Evolutionary conservation across 345 rosid species (phyloP), one percentile per base, ranked within the genome.

Genomic region (Xanthoceras sorbifolium): DNA sequence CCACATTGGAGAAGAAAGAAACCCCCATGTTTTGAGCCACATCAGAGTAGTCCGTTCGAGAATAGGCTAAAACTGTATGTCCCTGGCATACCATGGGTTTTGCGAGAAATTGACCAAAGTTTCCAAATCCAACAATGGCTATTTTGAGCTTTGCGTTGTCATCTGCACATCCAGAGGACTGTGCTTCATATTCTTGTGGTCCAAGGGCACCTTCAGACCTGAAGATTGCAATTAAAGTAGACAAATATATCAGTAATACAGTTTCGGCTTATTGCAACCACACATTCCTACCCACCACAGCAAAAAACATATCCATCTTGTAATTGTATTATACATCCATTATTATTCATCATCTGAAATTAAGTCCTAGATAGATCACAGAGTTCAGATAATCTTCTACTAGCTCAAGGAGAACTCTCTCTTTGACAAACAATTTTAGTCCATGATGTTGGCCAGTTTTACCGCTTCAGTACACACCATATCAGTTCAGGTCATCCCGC

Each of bases 51-150:
- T 92, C 86, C 0, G 89, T 83, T 80, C 94, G 85, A 7, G 98
- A 93, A 84, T 92, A 85, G 20, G 97, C 94, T 55, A 90, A 76
- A 64, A 92, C 89, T 6, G 66, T 77, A 85, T 90, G 95, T 63
- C 97, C 95, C 69, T 93, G 97, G 34, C 72, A 76, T 38, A 79
- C 87, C 18, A 93, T 69, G 12, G 92, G 82, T 75, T 86, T 91
- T 0, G 90, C 95, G 17, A 90, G 87, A 81, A 93, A 93, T 69
- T 90, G 97, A 62, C 97, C 95, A 15, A 90, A 92, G 73, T 92
- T 92, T 0, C 97, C 97, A 71, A 93, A 93, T 64, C 97, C 98
- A 9, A 93, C 81, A 54, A 93, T 83, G 59, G 80, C 97, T 76
- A 93, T 83, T 86, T 92, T 92, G 28, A 93, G 89, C 82, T 84